A percentile compares a stretch with the other conserved stretches of the same genome.
These are phyloP conservation scores for Euptelea pleiosperma DNA, from an alignment of 164 flowering plant species.

Conservation along the genomic window DNA sequence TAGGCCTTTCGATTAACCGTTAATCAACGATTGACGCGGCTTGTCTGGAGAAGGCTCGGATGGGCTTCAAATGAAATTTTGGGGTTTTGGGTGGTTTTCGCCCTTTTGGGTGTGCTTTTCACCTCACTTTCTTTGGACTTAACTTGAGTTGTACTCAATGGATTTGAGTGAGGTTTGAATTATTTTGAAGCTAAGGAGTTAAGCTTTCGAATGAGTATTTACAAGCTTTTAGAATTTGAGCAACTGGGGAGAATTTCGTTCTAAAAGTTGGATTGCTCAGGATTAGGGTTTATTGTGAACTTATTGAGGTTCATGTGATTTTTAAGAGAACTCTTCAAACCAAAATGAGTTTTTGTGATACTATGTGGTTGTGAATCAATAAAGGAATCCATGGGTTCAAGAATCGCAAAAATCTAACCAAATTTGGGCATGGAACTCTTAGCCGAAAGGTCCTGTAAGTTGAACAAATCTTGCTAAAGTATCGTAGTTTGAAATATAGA, in stretches of 20 bases:
- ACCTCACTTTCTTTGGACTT: slow-evolving; percentile 23
- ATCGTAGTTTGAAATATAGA: neutral
- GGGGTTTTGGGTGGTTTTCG: slow-evolving; percentile 10
- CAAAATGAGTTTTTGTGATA: slow-evolving; percentile 7
- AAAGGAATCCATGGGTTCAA: slow-evolving; percentile 19
- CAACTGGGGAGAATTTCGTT: slow-evolving; percentile 16
- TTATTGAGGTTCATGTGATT: slow-evolving; percentile 14
- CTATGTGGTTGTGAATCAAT: slow-evolving; percentile 14
- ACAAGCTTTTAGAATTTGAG: neutral
- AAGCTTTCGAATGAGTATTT: slow-evolving; percentile 43
- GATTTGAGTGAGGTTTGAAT: slow-evolving; percentile 34
- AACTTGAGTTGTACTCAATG: slow-evolving; percentile 28
- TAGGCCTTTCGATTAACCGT: slow-evolving; percentile 26
- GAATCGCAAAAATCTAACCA: slow-evolving; percentile 22
- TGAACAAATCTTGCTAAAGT: slow-evolving; percentile 28
- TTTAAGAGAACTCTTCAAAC: slow-evolving; percentile 19
- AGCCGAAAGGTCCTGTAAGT: slow-evolving; percentile 20
- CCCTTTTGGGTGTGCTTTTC: slow-evolving; percentile 58
- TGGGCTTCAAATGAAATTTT: neutral
- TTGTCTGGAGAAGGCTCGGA: slow-evolving; percentile 6
- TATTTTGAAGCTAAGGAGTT: slow-evolving; percentile 30
- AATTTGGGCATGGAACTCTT: slow-evolving; percentile 9
- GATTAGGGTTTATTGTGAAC: slow-evolving; percentile 23
- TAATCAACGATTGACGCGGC: slow-evolving; percentile 30
- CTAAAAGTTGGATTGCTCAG: slow-evolving; percentile 27